Evolutionary conservation across 331 rosid species (phyloP).

Genomic region (Telfairia occidentalis): DNA sequence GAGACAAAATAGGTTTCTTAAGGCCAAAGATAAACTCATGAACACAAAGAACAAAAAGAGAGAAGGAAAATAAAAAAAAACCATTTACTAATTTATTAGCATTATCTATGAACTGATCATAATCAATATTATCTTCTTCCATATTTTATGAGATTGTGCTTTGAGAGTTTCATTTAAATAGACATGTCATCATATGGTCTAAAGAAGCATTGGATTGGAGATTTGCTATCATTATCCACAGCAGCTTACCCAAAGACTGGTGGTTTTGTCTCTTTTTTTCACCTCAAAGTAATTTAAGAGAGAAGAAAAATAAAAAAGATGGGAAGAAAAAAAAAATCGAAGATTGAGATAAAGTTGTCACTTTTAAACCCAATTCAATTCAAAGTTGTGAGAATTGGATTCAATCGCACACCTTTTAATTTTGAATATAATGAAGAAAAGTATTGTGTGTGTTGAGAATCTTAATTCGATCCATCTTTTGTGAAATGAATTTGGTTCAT

Average conservation of each 20-base stretch:
- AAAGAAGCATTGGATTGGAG: not conserved
- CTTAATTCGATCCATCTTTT: not conserved
- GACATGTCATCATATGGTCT: not conserved
- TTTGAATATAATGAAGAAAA: not conserved
- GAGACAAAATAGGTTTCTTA: conserved; percentile 6
- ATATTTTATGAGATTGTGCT: not conserved
- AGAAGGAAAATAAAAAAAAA: not conserved
- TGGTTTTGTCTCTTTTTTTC: conserved; percentile 8
- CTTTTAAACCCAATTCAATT: conserved; percentile 4
- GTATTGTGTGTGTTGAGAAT: not conserved
- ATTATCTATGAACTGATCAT: not conserved
- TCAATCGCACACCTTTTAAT: not conserved
- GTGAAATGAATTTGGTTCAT: not conserved
- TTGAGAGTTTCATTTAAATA: not conserved
- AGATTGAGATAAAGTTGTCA: not conserved
- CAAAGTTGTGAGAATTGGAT: conserved; percentile 2
- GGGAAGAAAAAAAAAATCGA: not conserved
- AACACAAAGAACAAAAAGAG: not conserved
- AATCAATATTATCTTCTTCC: conserved; percentile 13
- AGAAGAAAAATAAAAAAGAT: not conserved
- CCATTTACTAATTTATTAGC: not conserved
- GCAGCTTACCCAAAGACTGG: not conserved
- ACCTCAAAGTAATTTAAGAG: not conserved
- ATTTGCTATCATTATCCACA: conserved; percentile 4
- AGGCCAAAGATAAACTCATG: conserved; percentile 5